phyloP scores from a whole-genome alignment of 805 yeast genomes.

The Metschnikowia henanensis region DNA sequence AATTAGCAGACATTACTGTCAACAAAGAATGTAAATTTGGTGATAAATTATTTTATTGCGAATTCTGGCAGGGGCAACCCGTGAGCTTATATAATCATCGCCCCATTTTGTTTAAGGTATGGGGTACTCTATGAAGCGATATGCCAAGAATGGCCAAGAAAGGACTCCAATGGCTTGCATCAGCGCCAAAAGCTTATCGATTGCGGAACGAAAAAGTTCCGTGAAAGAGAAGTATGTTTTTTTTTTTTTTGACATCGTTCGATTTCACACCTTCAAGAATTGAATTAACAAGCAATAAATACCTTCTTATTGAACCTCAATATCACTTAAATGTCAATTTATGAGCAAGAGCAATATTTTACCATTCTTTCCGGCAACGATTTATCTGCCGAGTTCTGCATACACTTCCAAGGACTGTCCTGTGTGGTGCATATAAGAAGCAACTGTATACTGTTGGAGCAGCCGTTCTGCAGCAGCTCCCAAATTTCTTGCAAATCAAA shows the following conservation, averaged over 20 bases:
- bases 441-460: neutral
- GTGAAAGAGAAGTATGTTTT: too few species aligned
- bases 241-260: too few species aligned
- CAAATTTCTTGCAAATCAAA: too few species aligned
- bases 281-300: too few species aligned
- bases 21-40: neutral
- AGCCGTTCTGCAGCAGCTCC: neutral
- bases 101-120: neutral
- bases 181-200: constrained; percentile 5
- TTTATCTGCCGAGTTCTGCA: constrained; percentile 5
- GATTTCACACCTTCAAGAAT: too few species aligned
- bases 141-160: constrained; percentile 17
- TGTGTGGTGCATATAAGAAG: neutral
- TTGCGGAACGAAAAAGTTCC: neutral
- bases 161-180: constrained; percentile 2
- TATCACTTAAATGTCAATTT: neutral
- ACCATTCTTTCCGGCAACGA: neutral
- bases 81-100: constrained; percentile 5
- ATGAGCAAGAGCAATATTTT: neutral
- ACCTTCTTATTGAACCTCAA: too few species aligned
- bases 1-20: constrained; percentile 2
- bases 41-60: neutral
- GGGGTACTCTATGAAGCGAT: constrained; percentile 11
- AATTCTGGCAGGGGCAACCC: neutral
- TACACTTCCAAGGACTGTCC: neutral